Percentiles rank a stretch among this genome's conserved stretches.
phyloP scores from a whole-genome alignment of 768 basidiomycete genomes.

The Tubosaeta brunneosetosa region DNA sequence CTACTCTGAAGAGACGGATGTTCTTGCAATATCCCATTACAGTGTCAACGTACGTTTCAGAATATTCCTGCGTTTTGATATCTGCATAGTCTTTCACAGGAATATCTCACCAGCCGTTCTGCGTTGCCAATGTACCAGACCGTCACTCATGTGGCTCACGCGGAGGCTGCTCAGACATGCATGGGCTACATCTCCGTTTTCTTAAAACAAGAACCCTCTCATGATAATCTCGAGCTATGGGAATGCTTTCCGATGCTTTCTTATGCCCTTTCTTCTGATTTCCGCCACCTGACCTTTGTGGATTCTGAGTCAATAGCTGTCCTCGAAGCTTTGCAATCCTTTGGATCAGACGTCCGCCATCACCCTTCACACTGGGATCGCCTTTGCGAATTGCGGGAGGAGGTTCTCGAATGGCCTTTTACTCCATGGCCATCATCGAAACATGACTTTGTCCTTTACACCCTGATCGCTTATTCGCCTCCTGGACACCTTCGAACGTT shows the following conservation, averaged over 20 bases:
- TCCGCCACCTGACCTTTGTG: neutral
- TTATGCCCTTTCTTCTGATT: neutral
- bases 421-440: constrained; percentile 1
- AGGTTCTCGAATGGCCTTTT: neutral
- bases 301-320: neutral
- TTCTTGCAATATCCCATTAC: neutral
- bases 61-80: no score
- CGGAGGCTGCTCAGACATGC: neutral
- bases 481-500: neutral
- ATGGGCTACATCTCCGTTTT: neutral
- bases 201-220: neutral
- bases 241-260: neutral
- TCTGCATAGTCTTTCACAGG: neutral
- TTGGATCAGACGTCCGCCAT: neutral
- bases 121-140: neutral
- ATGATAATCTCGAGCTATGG: no score
- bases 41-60: neutral
- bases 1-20: neutral
- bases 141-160: neutral
- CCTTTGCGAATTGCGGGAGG: neutral
- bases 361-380: constrained; percentile 3
- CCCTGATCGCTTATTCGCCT: neutral
- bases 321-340: neutral
- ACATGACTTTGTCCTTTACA: constrained; percentile 1
- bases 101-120: neutral